phyloP scores from a whole-genome alignment of 768 basidiomycete species.

The Amanita inopinata region DNA sequence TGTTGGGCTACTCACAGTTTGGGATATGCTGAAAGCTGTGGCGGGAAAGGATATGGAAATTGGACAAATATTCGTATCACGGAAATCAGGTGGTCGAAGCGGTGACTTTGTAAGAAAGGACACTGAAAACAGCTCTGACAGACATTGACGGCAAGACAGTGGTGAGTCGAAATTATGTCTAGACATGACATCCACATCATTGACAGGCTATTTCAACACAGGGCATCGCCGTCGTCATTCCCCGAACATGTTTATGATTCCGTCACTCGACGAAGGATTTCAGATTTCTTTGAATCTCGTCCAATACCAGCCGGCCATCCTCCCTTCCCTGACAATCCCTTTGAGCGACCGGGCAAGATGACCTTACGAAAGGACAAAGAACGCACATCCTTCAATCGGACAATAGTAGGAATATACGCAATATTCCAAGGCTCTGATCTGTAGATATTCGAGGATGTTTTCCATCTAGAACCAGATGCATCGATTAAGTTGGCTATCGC shows the following conservation, averaged over 20 bases:
- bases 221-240: too few relatives aligned
- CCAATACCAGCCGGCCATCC: constrained; percentile 32
- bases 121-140: not conserved
- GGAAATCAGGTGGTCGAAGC: constrained; percentile 67
- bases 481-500: not conserved
- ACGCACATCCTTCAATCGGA: constrained; percentile 49
- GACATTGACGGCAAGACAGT: not conserved
- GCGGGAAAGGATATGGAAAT: constrained; percentile 86
- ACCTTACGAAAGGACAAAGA: not conserved
- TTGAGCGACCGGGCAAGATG: not conserved
- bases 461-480: constrained; percentile 46
- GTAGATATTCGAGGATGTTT: constrained; percentile 42
- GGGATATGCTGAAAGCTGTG: constrained; percentile 91
- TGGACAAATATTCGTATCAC: constrained; percentile 49
- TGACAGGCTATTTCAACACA: too few relatives aligned
- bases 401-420: constrained; percentile 53
- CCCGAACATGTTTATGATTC: not conserved
- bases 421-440: constrained; percentile 58
- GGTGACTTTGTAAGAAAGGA: constrained; percentile 43
- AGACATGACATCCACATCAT: too few relatives aligned
- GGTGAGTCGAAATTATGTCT: not conserved
- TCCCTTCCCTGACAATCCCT: constrained; percentile 29
- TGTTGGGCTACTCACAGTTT: constrained; percentile 70
- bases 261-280: constrained; percentile 19
- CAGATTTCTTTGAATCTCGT: constrained; percentile 25